Percentiles rank a stretch among this genome's conserved stretches.
Conservation (phyloP, 169 alveolate genomes). For the Fabrea salina region DNA sequence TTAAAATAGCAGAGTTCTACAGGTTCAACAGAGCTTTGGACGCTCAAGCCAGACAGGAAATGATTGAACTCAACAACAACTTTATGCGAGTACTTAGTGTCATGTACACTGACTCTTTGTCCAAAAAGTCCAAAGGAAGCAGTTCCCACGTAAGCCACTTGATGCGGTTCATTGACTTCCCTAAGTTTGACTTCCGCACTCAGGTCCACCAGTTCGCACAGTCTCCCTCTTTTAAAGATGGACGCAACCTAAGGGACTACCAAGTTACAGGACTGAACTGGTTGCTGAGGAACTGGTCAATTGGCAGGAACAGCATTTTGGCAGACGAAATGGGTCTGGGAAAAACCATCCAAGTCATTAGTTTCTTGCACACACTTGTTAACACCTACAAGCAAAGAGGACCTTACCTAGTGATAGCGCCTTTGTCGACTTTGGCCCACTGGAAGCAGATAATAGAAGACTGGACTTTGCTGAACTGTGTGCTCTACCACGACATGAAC, state of each 20-base stretch:
- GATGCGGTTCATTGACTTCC: neutral
- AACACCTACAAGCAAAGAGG: constrained; percentile 73
- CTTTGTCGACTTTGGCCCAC: constrained; percentile 88
- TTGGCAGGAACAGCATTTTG: constrained; percentile 84
- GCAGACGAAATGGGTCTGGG: constrained; percentile 95
- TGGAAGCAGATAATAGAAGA: constrained; percentile 90
- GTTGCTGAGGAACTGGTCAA: constrained; percentile 79
- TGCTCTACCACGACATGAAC: constrained; percentile 83
- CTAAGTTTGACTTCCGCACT: neutral
- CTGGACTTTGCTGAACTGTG: constrained; percentile 87
- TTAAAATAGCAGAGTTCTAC: constrained; percentile 43
- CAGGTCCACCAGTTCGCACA: neutral
- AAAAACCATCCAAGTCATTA: constrained; percentile 82
- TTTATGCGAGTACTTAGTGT: neutral
- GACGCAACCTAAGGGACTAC: constrained; percentile 86
- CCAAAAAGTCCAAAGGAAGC: neutral
- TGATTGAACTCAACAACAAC: constrained; percentile 31
- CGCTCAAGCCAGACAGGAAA: constrained; percentile 42
- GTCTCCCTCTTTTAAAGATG: constrained; percentile 37
- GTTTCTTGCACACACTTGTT: constrained; percentile 80
- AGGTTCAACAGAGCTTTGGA: constrained; percentile 57
- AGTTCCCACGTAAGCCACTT: neutral
- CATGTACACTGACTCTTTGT: neutral
- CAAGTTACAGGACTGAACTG: constrained; percentile 88
- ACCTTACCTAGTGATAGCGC: constrained; percentile 89